Evolutionary conservation across 306 rosid species (phyloP), one percentile per base, ranked within the genome.

Genomic region (Pyrus pyrifolia): DNA sequence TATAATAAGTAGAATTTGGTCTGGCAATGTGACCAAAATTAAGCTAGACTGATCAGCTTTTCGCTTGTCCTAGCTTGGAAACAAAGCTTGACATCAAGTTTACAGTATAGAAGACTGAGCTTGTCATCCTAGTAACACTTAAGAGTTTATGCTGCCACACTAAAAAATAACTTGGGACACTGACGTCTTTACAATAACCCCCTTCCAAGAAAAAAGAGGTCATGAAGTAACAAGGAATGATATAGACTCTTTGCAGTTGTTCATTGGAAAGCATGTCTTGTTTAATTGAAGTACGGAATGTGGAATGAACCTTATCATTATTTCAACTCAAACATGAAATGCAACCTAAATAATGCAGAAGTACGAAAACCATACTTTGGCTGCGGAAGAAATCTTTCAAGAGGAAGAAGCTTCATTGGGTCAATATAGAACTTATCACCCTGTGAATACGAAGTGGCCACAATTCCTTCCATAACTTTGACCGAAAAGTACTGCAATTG

Each of bases 381-480:
- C 77, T 88, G 98, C 6, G 98, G 85, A 81, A 96, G 99, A 84
- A 96, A 96, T 89, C 98, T 92, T 53, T 95, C 93, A 49, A 96
- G 96, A 25, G 98, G 99, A 82, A 92, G 85, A 55, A 92, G 93
- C 86, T 96, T 96, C 17, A 89, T 91, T 2, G 99, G 99, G 79
- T 96, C 97, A 60, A 96, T 89, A 59, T 79, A 96, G 82, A 96
- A 96, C 88, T 91, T 92, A 83, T 96, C 98, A 25, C 97, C 99
- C 1, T 87, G 21, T 6, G 90, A 4, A 82, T 92, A 96, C 0
- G 99, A 92, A 68, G 93, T 87, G 27, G 99, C 96, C 21, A 96
- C 93, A 74, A 96, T 89, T 61, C 99, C 99, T 83, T 96, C 99
- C 96, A 86, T 84, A 93, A 92, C 90, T 79, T 92, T 96, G 74